phyloP scores from a whole-genome alignment of 2,329 filamentous ascomycete genomes.

The Colletotrichum sp. region DNA sequence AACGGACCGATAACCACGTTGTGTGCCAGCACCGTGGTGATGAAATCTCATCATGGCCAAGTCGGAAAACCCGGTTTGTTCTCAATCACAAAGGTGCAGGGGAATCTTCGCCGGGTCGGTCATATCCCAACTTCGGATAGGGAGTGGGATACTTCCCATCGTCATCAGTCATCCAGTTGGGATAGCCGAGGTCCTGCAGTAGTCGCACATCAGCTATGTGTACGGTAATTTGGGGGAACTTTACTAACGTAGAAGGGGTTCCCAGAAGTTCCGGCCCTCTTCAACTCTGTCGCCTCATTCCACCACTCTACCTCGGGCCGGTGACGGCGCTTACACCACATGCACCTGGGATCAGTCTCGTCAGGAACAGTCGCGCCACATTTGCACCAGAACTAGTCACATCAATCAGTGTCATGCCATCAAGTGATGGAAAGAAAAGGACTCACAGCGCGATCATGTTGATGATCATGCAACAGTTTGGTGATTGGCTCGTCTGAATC shows the following conservation, averaged over 20 bases:
- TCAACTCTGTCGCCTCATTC: neutral
- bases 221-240: accelerated
- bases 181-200: neutral
- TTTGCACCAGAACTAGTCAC: constrained; percentile 10
- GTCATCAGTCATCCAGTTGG: neutral
- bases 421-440: neutral
- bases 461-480: neutral
- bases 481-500: neutral
- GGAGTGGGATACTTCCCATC: neutral
- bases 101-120: neutral
- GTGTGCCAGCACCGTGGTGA: neutral
- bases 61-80: neutral
- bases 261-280: neutral
- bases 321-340: constrained; percentile 19
- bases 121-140: constrained; percentile 3
- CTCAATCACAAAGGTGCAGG: neutral
- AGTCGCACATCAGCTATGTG: neutral
- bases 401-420: neutral
- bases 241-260: neutral
- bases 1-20: neutral
- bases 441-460: neutral
- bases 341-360: constrained; percentile 2
- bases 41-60: neutral
- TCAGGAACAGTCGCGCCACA: constrained; percentile 5
- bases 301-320: constrained; percentile 11